A percentile compares a stretch with the other conserved stretches of the same genome.
phyloP scores from a whole-genome alignment of 495 filamentous ascomycete genomes.

The Astrocystis sublimbata region DNA sequence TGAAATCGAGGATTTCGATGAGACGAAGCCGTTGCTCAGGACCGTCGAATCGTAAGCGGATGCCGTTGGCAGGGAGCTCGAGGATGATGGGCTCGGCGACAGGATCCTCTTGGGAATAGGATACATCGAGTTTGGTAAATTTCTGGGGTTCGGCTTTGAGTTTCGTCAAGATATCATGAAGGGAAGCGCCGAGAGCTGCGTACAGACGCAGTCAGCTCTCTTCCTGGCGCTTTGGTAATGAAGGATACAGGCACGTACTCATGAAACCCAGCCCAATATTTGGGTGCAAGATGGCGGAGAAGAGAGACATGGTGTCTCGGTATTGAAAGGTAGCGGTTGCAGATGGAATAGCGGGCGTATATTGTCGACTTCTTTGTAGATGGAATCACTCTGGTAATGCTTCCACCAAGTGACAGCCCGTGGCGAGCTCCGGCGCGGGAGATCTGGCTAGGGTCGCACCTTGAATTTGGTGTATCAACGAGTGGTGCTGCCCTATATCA shows the following conservation, averaged over 20 bases:
- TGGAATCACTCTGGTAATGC: not conserved
- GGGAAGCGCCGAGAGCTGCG: constrained; percentile 79
- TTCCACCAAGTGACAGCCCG: not conserved
- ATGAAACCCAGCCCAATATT: constrained; percentile 78
- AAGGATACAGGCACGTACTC: constrained; percentile 48
- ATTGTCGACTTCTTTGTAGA: not conserved
- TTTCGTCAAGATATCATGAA: constrained; percentile 82
- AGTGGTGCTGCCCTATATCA: not conserved
- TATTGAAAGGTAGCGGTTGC: not conserved
- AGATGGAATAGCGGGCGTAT: not conserved
- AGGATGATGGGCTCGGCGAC: constrained; percentile 71
- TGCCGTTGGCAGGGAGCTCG: constrained; percentile 75
- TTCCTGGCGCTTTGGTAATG: not conserved
- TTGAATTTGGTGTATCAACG: not conserved
- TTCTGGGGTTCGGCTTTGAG: constrained; percentile 79
- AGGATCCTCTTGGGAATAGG: constrained; percentile 70
- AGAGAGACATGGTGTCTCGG: constrained; percentile 50
- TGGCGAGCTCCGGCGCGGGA: not conserved
- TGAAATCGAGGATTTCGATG: constrained; percentile 89
- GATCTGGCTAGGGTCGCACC: not conserved
- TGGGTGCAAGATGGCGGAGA: constrained; percentile 71
- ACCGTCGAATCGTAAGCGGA: constrained; percentile 90
- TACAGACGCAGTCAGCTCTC: constrained; percentile 11
- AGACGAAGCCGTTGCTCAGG: constrained; percentile 87
- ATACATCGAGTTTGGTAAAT: constrained; percentile 80